phyloP scores from a whole-genome alignment of 2,329 filamentous ascomycete genomes.

The Aspergillus uvarum region DNA sequence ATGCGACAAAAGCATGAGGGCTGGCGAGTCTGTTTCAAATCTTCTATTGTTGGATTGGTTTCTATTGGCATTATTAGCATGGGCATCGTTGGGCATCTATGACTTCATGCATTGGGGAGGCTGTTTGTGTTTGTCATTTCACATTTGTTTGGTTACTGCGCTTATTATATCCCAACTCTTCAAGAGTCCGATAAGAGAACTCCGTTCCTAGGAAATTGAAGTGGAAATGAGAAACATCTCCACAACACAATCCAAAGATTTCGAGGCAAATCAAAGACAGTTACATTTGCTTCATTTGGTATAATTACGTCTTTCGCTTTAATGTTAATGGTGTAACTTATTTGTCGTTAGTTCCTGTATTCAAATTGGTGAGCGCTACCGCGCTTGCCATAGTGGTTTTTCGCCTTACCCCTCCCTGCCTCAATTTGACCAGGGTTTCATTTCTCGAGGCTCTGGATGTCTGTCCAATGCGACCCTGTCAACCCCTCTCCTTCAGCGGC shows the following conservation, averaged over 20 bases:
- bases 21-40: constrained; percentile 18
- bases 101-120: constrained; percentile 40
- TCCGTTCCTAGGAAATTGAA: neutral
- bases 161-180: neutral
- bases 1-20: constrained; percentile 31
- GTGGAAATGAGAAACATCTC: neutral
- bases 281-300: neutral
- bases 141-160: neutral
- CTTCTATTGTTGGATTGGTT: neutral
- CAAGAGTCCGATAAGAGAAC: neutral
- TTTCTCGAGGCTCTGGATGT: neutral
- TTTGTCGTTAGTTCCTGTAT: neutral
- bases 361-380: neutral
- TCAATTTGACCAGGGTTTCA: neutral
- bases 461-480: neutral
- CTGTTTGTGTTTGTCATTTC: constrained; percentile 23
- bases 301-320: neutral
- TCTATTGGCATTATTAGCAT: constrained; percentile 21
- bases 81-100: constrained; percentile 30
- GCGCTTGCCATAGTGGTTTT: neutral
- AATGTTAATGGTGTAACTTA: too few species aligned
- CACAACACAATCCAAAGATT: neutral
- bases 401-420: neutral
- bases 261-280: too few species aligned
- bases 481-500: neutral